A percentile compares a stretch with the other conserved stretches of the same genome.
These are phyloP conservation scores for Yarrowia bubula DNA, from an alignment of 805 yeast species.

Conservation along the genomic window DNA sequence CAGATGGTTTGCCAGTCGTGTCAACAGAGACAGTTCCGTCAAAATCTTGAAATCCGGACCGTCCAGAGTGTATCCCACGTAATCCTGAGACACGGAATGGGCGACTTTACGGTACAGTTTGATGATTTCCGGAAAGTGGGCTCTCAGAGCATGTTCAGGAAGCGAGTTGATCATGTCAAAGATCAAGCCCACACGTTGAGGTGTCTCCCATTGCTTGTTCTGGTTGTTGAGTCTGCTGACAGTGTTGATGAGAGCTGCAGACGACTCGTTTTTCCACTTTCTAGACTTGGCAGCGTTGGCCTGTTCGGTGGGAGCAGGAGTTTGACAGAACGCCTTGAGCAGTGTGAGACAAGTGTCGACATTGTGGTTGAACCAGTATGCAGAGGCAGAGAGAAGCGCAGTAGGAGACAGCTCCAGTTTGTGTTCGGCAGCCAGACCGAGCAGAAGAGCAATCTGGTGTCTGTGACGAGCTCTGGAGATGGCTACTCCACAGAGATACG, in stretches of 20 bases:
- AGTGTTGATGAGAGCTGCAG: background rate
- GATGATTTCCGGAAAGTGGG: conserved; percentile 1
- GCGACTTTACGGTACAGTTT: conserved; percentile 11
- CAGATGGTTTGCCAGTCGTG: background rate
- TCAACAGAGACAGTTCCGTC: background rate
- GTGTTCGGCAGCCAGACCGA: background rate
- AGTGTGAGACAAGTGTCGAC: background rate
- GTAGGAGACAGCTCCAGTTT: background rate
- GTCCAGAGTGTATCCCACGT: conserved; percentile 15
- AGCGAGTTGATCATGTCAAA: background rate
- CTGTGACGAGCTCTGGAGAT: background rate
- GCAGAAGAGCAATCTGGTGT: background rate
- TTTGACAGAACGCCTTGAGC: background rate
- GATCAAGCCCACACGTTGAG: background rate
- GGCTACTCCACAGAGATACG: background rate
- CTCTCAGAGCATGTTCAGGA: background rate
- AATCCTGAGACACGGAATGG: conserved; percentile 11
- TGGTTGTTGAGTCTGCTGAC: background rate
- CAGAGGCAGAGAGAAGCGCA: background rate
- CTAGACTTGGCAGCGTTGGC: background rate
- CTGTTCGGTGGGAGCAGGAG: background rate
- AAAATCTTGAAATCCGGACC: background rate
- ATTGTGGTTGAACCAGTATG: background rate
- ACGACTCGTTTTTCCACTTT: background rate
- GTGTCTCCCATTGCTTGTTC: background rate